phyloP scores from a whole-genome alignment of 495 filamentous ascomycete species.

The Trichoderma virens region DNA sequence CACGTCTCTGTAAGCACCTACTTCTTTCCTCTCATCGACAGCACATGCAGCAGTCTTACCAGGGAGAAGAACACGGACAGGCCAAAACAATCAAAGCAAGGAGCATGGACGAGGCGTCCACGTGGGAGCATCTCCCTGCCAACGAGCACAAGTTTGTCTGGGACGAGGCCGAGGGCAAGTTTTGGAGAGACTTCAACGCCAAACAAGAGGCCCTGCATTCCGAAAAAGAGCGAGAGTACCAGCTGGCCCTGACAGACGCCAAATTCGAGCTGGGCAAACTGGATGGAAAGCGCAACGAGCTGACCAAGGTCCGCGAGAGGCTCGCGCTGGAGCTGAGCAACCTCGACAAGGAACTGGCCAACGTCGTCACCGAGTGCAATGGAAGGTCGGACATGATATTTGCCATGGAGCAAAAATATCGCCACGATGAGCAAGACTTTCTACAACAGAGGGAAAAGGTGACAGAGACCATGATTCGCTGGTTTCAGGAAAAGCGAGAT shows the following conservation, averaged over 20 bases:
- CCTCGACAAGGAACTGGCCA: conserved; percentile 2
- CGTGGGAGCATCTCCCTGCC: not conserved
- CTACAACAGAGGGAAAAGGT: not conserved
- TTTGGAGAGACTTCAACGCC: not conserved
- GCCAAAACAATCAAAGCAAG: not conserved
- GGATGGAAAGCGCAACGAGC: not conserved
- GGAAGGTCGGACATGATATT: not conserved
- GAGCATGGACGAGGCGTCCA: not conserved
- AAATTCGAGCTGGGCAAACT: not conserved
- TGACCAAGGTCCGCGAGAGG: not conserved
- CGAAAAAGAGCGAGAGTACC: not conserved
- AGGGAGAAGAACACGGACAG: too few species aligned
- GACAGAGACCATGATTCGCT: conserved; percentile 1
- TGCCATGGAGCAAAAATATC: not conserved
- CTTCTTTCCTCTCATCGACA: too few species aligned
- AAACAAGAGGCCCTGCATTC: not conserved
- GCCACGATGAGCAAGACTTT: not conserved
- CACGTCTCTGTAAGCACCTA: too few species aligned
- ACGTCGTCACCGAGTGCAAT: not conserved
- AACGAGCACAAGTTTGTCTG: not conserved
- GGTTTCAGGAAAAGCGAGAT: conserved; percentile 5
- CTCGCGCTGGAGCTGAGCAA: not conserved
- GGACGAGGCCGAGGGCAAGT: conserved; percentile 5
- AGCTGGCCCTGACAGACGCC: not conserved
- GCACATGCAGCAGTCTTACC: too few species aligned